These are phyloP conservation scores for Globisporangium radiosum DNA, from an alignment of 352 stramenopile genomes.

Conservation along the genomic window DNA sequence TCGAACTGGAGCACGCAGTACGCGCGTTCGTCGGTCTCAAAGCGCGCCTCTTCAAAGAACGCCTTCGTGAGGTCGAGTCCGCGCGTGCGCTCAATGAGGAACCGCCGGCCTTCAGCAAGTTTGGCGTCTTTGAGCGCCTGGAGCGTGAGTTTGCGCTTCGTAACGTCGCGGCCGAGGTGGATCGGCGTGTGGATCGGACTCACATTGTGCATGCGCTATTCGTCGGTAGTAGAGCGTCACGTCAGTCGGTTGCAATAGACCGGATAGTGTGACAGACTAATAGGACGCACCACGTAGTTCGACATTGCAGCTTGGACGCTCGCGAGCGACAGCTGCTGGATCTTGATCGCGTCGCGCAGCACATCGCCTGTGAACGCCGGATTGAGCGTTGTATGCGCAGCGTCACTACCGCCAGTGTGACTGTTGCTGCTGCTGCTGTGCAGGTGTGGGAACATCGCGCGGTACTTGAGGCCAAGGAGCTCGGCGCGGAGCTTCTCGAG, in stretches of 20 bases:
- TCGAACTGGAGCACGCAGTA: conserved; percentile 32
- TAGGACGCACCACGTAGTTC: conserved; percentile 9
- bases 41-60: conserved; percentile 23
- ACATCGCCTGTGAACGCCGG: conserved; percentile 12
- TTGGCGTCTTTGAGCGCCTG: conserved; percentile 22
- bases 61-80: conserved; percentile 29
- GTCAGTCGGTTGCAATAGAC: background rate
- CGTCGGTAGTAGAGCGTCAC: background rate
- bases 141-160: conserved; percentile 25
- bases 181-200: conserved; percentile 37
- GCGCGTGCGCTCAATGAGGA: conserved; percentile 31
- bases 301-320: conserved; percentile 9
- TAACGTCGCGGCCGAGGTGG: conserved; percentile 24
- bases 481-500: conserved; percentile 20
- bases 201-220: conserved; percentile 24
- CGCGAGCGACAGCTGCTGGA: conserved; percentile 9
- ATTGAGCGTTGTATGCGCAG: conserved; percentile 2
- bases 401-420: no score
- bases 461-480: conserved; percentile 17
- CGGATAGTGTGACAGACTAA: background rate
- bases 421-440: background rate
- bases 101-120: conserved; percentile 21
- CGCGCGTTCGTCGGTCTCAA: conserved; percentile 23
- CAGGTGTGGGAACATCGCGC: conserved; percentile 4
- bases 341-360: conserved; percentile 8